Conservation (phyloP, 805 yeast genomes). For the Candida suzukii region DNA sequence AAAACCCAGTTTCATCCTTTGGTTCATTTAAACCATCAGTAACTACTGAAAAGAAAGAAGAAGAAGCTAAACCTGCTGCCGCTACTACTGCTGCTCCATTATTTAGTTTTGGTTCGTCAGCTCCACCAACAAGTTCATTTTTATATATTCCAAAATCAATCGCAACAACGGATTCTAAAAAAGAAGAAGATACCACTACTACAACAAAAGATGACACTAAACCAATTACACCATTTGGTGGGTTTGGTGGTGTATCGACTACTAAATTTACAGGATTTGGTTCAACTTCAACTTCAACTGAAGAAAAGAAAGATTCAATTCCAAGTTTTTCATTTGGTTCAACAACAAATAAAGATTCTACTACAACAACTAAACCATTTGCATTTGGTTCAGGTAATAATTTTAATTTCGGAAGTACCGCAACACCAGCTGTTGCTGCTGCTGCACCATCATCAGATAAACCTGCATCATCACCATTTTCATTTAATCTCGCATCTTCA, state of each 20-base stretch:
- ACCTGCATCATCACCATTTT: constrained; percentile 6
- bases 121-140: too few species aligned
- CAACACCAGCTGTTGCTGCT: neutral
- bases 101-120: constrained; percentile 1
- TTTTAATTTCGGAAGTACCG: neutral
- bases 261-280: neutral
- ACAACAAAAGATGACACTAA: too few species aligned
- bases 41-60: neutral
- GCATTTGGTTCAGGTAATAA: neutral
- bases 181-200: too few species aligned
- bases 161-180: too few species aligned
- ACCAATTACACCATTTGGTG: too few species aligned
- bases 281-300: neutral
- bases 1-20: neutral
- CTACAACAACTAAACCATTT: neutral
- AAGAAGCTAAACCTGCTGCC: neutral
- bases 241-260: too few species aligned
- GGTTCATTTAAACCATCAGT: neutral
- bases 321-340: neutral
- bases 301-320: neutral
- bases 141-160: too few species aligned
- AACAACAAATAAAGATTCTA: neutral
- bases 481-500: too few species aligned
- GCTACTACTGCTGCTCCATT: neutral
- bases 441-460: neutral